Evolutionary conservation across 2,329 filamentous ascomycete genomes (phyloP).

Genomic region (Fusarium neocosmosporiellum): DNA sequence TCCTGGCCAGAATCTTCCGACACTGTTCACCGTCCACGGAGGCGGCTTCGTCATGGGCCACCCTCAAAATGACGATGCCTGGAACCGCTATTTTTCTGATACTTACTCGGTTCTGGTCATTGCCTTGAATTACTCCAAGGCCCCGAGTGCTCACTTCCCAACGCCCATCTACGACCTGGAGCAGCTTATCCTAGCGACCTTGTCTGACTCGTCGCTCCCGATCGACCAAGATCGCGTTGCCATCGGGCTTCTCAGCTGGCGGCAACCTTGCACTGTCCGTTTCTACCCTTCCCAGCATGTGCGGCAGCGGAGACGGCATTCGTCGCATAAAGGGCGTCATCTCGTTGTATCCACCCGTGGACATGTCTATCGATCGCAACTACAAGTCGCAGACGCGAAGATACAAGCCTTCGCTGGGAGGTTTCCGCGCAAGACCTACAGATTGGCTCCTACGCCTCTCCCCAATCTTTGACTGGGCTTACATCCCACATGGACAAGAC

Average conservation of each 20-base stretch:
- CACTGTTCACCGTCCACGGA: constrained; percentile 14
- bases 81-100: constrained; percentile 18
- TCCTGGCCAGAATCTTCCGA: not conserved
- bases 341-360: constrained; percentile 7
- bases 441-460: constrained; percentile 13
- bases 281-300: constrained; percentile 17
- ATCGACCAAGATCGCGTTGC: constrained; percentile 17
- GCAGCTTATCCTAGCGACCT: constrained; percentile 7
- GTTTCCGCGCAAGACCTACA: not conserved
- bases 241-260: constrained; percentile 16
- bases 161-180: constrained; percentile 18
- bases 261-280: constrained; percentile 20
- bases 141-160: constrained; percentile 10
- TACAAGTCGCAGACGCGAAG: constrained; percentile 15
- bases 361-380: constrained; percentile 7
- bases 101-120: constrained; percentile 21
- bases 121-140: constrained; percentile 21
- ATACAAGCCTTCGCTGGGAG: constrained; percentile 15
- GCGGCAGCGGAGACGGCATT: constrained; percentile 18
- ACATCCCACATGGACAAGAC: constrained; percentile 4
- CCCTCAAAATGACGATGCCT: constrained; percentile 14
- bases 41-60: constrained; percentile 23
- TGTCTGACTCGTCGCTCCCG: constrained; percentile 2
- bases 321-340: constrained; percentile 10
- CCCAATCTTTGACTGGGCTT: constrained; percentile 21